Evolutionary conservation across 2,329 filamentous ascomycete genomes (phyloP), one percentile per base, ranked within the genome.

Genomic region (Acrodontium crateriforme): DNA sequence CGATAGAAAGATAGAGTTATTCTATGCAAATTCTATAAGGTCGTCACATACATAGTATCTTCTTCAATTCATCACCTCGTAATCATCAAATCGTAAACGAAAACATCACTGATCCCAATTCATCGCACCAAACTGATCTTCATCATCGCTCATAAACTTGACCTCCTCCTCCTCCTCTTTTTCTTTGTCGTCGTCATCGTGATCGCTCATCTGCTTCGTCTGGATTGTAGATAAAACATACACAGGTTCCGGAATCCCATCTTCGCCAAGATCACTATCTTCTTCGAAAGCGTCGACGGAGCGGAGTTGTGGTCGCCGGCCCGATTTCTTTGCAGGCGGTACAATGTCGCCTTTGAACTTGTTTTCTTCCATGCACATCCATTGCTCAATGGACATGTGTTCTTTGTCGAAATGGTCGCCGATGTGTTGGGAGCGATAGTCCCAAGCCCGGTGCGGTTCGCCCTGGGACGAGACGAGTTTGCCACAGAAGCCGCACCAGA

Each of bases 401-500:
- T 69, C 63, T 16, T 70, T 71, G 29, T 65, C 66, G 36, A 77
- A 74, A 45, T 83, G 78, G 10, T 68, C 52, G 33, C 84, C 81
- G 38, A 92, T 85, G 45, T 93, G 83, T 40, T 85, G 59, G 38
- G 71, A 72, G 2, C 73, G 37, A 15, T 20, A 14, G 14, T 42
- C 40, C 28, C 27, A 30, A 4, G 39, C 37, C 19, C 38, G 49
- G 3, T 66, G 62, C 18, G 56, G 55, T 13, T 59, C 25, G 7
- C 32, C 56, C 17, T 56, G 47, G 16, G 74, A 59, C n/a, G 58
- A 50, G 9, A 82, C 56, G 12, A 73, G 60, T 11, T 54, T 44
- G 10, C 56, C 45, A 49, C 83, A 93, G 49, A 93, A 92, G 0
- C 84, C 84, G 45, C 85, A 93, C 84, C 84, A 93, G 53, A 83